phyloP scores from a whole-genome alignment of 306 rosid genomes.

The Rosa persica region DNA sequence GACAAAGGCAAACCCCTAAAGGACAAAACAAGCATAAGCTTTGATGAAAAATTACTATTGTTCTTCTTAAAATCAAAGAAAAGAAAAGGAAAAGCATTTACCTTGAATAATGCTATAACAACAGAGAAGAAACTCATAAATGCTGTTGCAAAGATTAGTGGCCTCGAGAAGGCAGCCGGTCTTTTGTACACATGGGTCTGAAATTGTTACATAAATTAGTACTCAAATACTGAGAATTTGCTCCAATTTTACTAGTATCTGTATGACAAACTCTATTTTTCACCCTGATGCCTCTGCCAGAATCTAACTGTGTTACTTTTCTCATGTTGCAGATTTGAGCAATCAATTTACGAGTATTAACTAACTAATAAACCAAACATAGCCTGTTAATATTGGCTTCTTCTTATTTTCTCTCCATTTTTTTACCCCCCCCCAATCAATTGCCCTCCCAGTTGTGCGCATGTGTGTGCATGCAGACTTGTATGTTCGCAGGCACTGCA shows the following conservation, averaged over 20 bases:
- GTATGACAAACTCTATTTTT: background rate
- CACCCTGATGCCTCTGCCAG: background rate
- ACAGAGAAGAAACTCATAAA: constrained; percentile 99
- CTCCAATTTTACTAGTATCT: constrained; percentile 5
- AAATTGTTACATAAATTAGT: constrained; percentile 29
- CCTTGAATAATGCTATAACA: constrained; percentile 97
- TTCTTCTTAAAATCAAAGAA: constrained; percentile 3
- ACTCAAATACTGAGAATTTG: constrained; percentile 10
- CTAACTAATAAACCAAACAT: background rate
- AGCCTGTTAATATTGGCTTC: background rate
- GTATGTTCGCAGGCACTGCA: background rate
- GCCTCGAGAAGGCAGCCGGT: constrained; percentile 67
- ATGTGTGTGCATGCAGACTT: background rate
- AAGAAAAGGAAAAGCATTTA: constrained; percentile 25
- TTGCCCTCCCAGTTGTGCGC: background rate
- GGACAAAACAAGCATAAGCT: background rate
- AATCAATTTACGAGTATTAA: background rate
- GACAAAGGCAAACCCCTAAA: constrained; percentile 9
- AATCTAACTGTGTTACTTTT: background rate
- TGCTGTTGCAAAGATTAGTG: constrained; percentile 83
- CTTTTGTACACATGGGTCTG: constrained; percentile 91
- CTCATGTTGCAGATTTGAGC: background rate
- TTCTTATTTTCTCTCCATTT: background rate
- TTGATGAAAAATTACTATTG: background rate
- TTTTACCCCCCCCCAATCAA: background rate